Conservation (phyloP, 305 asterid species). For the Fraxinus ornus region DNA sequence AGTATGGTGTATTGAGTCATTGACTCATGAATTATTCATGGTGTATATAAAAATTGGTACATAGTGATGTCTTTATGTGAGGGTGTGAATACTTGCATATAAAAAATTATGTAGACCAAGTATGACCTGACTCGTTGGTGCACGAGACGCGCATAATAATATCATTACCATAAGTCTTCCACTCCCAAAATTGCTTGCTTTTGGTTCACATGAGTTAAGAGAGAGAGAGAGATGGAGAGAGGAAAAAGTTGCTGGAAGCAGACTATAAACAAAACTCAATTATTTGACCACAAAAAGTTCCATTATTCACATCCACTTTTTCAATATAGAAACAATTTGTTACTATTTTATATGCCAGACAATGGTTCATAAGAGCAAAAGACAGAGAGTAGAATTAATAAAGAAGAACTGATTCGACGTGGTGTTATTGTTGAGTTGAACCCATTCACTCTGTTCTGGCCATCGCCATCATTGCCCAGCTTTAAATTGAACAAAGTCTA, state of each 20-base stretch:
- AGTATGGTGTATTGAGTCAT: conserved; percentile 24
- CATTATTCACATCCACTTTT: conserved; percentile 34
- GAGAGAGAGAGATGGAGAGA: not conserved
- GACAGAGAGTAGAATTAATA: conserved; percentile 9
- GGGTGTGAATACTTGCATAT: too few relatives aligned
- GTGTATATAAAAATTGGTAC: too few relatives aligned
- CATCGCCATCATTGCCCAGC: conserved; percentile 42
- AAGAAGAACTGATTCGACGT: conserved; percentile 28
- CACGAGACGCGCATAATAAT: conserved; percentile 16
- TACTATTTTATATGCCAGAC: not conserved
- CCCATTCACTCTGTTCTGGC: conserved; percentile 29
- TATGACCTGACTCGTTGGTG: not conserved
- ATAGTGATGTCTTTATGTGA: too few relatives aligned
- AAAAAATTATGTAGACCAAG: too few relatives aligned
- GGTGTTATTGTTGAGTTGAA: conserved; percentile 42
- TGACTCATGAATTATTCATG: not conserved
- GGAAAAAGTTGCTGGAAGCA: conserved; percentile 16
- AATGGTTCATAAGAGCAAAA: conserved; percentile 1
- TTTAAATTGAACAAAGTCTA: conserved; percentile 30
- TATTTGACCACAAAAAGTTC: conserved; percentile 37
- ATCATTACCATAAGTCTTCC: conserved; percentile 34
- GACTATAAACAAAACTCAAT: conserved; percentile 36
- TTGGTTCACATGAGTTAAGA: conserved; percentile 18
- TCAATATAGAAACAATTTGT: conserved; percentile 12
- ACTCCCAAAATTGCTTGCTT: conserved; percentile 41